Base-by-base conservation (phyloP, 2,329 filamentous ascomycete species). In the Xylariaceae sp. region DNA sequence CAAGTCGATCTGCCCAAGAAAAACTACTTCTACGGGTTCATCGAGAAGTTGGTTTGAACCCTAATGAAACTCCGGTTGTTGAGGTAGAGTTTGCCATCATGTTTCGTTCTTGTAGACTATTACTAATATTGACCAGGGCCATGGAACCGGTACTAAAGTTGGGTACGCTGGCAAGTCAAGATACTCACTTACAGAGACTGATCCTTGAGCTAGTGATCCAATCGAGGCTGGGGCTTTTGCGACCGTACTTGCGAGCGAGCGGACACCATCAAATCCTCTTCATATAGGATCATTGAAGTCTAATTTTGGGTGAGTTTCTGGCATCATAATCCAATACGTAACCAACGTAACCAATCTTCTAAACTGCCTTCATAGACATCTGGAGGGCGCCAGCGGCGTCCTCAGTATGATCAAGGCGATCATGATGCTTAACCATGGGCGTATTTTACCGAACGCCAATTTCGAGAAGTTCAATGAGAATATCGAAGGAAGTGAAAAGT, bases 251-350 rank as follows among this genome's bases (percentile, higher is more conserved):
- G 62, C 45, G 20, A 60, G 53, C 23, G 43, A 59, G 6, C 53
- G 59, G 43, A 66, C 61, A 24, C 45, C 52, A 16, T 57, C 51
- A 3, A 60, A 62, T 37, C 60, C 62, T 7, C 42, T 69, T 3
- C 66, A 65, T 47, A 59, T 70, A 18, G 67, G 60, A 4, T 61
- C 55, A 2, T 29, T 66, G 15, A 67, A 67, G 41, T 55, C 64
- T 7, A 66, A 65, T 42, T 41, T 61, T 15, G 59, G 60, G 36
- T 55, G 21, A 18, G 35, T 40, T 18, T 41, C 9, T 18, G 26
- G 6, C 26, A 39, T 10, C 43, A 8, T 3, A n/a, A 9, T 7
- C n/a, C n/a, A n/a, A n/a, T n/a, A n/a, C n/a, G n/a, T n/a, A n/a
- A n/a, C n/a, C n/a, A n/a, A 36, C 24, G 13, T 15, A 9, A 11